Percentiles rank a stretch among this genome's conserved stretches.
phyloP scores from a whole-genome alignment of 768 basidiomycete species.

The Lentinula raphanica region DNA sequence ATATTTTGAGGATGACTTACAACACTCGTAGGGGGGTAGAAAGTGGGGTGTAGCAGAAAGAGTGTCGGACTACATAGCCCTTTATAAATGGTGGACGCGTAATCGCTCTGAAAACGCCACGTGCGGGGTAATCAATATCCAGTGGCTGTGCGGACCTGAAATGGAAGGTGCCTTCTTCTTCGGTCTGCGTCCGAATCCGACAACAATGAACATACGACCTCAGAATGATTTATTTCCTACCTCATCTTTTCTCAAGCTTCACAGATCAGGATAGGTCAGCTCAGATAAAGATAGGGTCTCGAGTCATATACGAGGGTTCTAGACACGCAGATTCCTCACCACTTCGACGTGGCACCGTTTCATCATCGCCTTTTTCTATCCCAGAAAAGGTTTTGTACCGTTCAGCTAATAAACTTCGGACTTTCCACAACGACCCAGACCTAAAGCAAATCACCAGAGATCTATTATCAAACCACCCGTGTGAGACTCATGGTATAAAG shows the following conservation, averaged over 20 bases:
- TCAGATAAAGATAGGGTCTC: not conserved
- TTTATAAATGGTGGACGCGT: constrained; percentile 6
- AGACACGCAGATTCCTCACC: not conserved
- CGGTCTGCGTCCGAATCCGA: not conserved
- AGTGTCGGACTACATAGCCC: not conserved
- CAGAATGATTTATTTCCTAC: not conserved
- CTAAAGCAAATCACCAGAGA: not conserved
- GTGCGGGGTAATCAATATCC: not conserved
- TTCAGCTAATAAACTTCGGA: not conserved
- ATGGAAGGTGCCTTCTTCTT: not conserved
- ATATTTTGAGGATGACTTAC: not conserved
- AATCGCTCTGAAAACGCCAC: not conserved
- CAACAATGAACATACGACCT: too few relatives aligned
- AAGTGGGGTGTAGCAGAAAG: not conserved
- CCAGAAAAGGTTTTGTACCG: not conserved
- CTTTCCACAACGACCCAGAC: not conserved
- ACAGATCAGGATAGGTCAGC: too few relatives aligned
- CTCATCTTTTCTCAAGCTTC: not conserved
- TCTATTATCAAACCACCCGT: not conserved
- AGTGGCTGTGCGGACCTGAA: not conserved
- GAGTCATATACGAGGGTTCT: not conserved
- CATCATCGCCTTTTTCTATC: not conserved
- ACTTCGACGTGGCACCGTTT: not conserved
- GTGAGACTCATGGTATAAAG: not conserved
- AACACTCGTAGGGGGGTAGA: not conserved